Conservation (phyloP, 768 basidiomycete genomes). For the Amanita polypyramis region DNA sequence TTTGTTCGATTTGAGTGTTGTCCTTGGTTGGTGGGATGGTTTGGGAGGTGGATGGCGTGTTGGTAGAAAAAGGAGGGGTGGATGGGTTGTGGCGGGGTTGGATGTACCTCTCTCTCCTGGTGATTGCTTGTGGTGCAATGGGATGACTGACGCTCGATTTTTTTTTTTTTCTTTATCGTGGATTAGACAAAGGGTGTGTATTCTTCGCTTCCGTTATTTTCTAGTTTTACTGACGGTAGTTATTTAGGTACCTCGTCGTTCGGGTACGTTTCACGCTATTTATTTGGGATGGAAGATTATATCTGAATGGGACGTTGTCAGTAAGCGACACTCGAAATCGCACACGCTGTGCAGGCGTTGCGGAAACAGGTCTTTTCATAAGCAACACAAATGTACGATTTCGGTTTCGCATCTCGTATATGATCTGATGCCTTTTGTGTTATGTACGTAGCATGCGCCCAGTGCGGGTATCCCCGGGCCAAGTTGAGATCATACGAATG, state of each 20-base stretch:
- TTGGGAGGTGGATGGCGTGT: constrained; percentile 13
- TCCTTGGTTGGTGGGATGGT: constrained; percentile 9
- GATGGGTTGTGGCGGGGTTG: constrained; percentile 8
- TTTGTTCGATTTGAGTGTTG: constrained; percentile 10
- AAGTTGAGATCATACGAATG: constrained; percentile 95
- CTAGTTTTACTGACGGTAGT: neutral
- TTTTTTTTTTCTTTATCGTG: constrained; percentile 14
- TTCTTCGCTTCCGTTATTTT: constrained; percentile 3
- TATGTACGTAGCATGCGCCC: constrained; percentile 85
- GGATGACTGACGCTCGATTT: constrained; percentile 13
- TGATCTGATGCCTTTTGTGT: too few species aligned
- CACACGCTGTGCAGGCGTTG: constrained; percentile 98
- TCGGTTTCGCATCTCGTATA: too few species aligned
- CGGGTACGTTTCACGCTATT: constrained; percentile 48
- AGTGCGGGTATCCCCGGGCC: constrained; percentile 94
- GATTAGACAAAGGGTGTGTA: constrained; percentile 81
- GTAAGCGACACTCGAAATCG: constrained; percentile 96
- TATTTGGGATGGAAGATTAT: neutral
- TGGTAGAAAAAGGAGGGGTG: constrained; percentile 8
- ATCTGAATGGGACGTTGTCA: constrained; percentile 21
- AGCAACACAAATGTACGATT: constrained; percentile 94
- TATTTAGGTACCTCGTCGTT: constrained; percentile 88
- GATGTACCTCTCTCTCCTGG: constrained; percentile 11
- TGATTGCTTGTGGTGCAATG: constrained; percentile 5
- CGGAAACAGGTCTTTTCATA: constrained; percentile 92